phyloP scores from a whole-genome alignment of 768 basidiomycete species.

The Rhizopogon sp. region DNA sequence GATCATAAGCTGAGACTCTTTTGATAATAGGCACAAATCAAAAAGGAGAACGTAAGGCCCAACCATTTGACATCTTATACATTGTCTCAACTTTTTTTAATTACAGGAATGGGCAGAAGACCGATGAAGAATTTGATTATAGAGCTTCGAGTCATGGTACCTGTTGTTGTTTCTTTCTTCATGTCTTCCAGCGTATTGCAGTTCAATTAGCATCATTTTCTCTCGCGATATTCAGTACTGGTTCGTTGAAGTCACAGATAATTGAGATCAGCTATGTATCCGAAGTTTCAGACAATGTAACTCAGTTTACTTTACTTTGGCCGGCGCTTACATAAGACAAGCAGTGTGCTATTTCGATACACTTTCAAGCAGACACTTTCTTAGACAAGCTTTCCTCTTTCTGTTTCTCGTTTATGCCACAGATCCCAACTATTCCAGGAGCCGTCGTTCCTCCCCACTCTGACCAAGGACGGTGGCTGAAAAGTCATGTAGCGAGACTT shows the following conservation, averaged over 20 bases:
- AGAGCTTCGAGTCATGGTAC: conserved; percentile 17
- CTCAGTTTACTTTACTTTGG: too few species aligned
- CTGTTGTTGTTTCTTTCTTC: conserved; percentile 7
- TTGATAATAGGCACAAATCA: conserved; percentile 80
- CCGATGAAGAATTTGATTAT: conserved; percentile 44
- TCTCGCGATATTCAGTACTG: conserved; percentile 4
- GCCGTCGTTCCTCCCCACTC: conserved; percentile 46
- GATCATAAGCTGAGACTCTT: conserved; percentile 63
- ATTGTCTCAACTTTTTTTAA: conserved; percentile 16
- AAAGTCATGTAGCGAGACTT: conserved; percentile 52
- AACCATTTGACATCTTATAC: neutral
- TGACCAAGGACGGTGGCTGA: conserved; percentile 64
- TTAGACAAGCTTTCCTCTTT: neutral
- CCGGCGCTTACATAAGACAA: conserved; percentile 5
- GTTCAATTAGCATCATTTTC: conserved; percentile 4
- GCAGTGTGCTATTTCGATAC: neutral
- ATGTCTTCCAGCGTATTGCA: conserved; percentile 9
- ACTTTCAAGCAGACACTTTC: neutral
- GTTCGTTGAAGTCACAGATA: neutral
- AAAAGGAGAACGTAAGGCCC: conserved; percentile 91
- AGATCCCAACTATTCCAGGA: conserved; percentile 72
- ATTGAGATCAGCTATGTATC: too few species aligned
- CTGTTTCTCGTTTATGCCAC: conserved; percentile 33
- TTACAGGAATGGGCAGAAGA: conserved; percentile 92
- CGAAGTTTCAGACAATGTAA: too few species aligned